A percentile compares a stretch with the other conserved stretches of the same genome.
Evolutionary conservation across 352 stramenopile species (phyloP).

Genomic region (Globisporangium abappressorium): DNA sequence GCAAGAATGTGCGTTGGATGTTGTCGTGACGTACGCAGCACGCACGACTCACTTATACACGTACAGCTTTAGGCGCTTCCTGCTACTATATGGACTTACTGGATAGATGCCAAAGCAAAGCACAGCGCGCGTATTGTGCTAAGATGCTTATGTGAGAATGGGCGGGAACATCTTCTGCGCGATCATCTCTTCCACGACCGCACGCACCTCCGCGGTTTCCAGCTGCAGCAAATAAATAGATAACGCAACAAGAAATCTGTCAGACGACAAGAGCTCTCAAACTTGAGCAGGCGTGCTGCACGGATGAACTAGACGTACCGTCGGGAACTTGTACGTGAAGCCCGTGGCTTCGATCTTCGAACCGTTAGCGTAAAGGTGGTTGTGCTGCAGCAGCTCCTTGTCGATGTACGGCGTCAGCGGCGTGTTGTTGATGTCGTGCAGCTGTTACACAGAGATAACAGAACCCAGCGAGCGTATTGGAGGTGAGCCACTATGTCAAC

Average conservation of each 20-base stretch:
- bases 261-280: not conserved
- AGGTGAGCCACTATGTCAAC: constrained; percentile 7
- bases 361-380: constrained; percentile 76
- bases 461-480: not conserved
- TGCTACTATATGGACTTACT: not conserved
- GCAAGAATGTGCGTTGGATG: not conserved
- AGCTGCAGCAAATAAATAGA: constrained; percentile 30
- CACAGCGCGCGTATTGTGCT: not conserved
- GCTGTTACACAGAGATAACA: constrained; percentile 21
- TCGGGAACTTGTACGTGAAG: constrained; percentile 74
- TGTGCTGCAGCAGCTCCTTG: constrained; percentile 84
- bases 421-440: constrained; percentile 79
- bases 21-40: constrained; percentile 7
- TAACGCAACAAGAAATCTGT: not conserved
- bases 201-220: constrained; percentile 51
- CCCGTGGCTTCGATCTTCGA: constrained; percentile 76
- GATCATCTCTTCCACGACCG: constrained; percentile 70
- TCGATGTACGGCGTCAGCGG: constrained; percentile 86
- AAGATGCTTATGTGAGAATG: constrained; percentile 39
- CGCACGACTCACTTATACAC: not conserved
- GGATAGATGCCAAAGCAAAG: not conserved
- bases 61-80: not conserved
- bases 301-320: constrained; percentile 30
- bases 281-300: not conserved
- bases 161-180: constrained; percentile 79